A percentile compares a stretch with the other conserved stretches of the same genome.
These are phyloP conservation scores for Pulveroboletus sp. DNA, from an alignment of 768 basidiomycete species.

Conservation along the genomic window DNA sequence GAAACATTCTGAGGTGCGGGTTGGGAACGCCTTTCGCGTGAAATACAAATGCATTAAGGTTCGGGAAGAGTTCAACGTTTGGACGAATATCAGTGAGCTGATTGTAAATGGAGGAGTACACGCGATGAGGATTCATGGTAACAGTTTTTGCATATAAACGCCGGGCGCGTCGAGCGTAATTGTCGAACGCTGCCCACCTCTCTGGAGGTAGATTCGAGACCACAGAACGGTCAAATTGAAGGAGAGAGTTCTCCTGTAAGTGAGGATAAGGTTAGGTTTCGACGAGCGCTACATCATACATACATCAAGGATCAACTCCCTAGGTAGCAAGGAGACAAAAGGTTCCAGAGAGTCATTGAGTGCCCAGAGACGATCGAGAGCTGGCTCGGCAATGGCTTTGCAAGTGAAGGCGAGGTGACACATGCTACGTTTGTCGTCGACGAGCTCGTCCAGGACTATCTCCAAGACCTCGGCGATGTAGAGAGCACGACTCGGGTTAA, in stretches of 20 bases:
- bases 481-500: constrained; percentile 5
- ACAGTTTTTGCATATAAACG: constrained; percentile 24
- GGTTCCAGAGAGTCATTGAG: constrained; percentile 24
- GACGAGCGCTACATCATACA: constrained; percentile 3
- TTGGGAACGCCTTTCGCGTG: constrained; percentile 14
- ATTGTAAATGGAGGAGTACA: constrained; percentile 25
- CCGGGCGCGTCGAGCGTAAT: constrained; percentile 19
- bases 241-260: constrained; percentile 16
- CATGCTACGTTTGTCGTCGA: constrained; percentile 14
- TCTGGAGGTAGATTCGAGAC: constrained; percentile 7
- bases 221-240: constrained; percentile 8
- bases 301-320: constrained; percentile 19
- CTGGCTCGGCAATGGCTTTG: constrained; percentile 15
- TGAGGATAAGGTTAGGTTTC: constrained; percentile 4
- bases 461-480: constrained; percentile 20
- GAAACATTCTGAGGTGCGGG: constrained; percentile 17
- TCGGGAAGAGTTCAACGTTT: constrained; percentile 23
- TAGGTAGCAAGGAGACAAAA: constrained; percentile 19
- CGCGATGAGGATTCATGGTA: constrained; percentile 22
- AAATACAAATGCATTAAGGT: constrained; percentile 12
- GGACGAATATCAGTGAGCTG: constrained; percentile 20
- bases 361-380: constrained; percentile 23
- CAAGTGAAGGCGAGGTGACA: constrained; percentile 18
- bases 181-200: constrained; percentile 20
- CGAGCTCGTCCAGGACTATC: constrained; percentile 21